Base-by-base conservation (phyloP, 768 basidiomycete species). In the Gloeopeniophorella convolvens region DNA sequence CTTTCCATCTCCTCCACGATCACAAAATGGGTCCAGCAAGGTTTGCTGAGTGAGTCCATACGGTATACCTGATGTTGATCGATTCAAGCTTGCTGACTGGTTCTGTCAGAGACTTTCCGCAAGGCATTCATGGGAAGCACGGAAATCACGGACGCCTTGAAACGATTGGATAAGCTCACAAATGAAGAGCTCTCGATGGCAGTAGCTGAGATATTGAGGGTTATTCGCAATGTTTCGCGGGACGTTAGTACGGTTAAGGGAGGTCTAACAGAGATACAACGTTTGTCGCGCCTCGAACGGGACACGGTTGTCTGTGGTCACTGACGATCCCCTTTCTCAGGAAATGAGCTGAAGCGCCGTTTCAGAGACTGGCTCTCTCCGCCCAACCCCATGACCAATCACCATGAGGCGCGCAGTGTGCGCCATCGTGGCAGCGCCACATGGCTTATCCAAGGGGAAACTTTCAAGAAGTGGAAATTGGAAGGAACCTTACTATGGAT, bases 321-420 rank as follows among this genome's bases (percentile, higher is more conserved):
- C n/a, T n/a, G n/a, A n/a, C n/a, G n/a, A n/a, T n/a, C n/a, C n/a
- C n/a, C 15, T 2, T 27, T 20, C 32, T 10, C 24, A 49, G 18
- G 20, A 27, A 3, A 9, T 18, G 32, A 13, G 20, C 10, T 43
- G n/a, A 13, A 23, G 16, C 18, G 16, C 12, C n/a, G 32, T 4
- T 3, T 43, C 8, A 9, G 15, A 23, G 13, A 4, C 15, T 50
- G 48, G 48, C 48, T 50, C 33, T 50, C 41, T 0, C 48, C 48
- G n/a, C 26, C 48, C 4, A 42, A 50, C 18, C 48, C 48, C 2
- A 30, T 21, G 10, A 21, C n/a, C 8, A 50, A 50, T 3, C 20
- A 30, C 27, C 21, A 36, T 7, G n/a, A 9, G 1, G 20, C 36
- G 1, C 16, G 20, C 11, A 3, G 18, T 4, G n/a, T 35, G 21